Base-by-base conservation (phyloP, 2,329 filamentous ascomycete genomes). In the Stenocarpella maydis region DNA sequence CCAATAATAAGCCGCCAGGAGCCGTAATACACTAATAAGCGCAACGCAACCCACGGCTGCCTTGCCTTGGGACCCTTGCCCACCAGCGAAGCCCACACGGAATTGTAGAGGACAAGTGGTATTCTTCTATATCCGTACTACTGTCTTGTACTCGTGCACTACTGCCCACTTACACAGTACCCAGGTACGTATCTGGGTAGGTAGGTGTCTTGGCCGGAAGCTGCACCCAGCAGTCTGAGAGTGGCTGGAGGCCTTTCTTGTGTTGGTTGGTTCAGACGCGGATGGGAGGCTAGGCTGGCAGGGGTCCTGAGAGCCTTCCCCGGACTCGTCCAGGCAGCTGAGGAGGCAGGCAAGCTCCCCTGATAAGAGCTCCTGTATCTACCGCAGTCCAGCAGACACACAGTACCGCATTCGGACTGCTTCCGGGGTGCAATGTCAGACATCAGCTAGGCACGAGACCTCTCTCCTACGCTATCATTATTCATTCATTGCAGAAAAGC, bases 361-460 rank as follows among this genome's bases (percentile, higher is more conserved):
- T 21, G 58, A 63, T 63, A 63, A 63, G 58, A 63, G 58, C 58
- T 61, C 58, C 58, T 34, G 55, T n/a, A 31, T 31, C 31, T 4
- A 31, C 55, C 15, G 19, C n/a, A n/a, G 7, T 17, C 17, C 50
- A 10, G 5, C 45, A 14, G 45, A 8, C 31, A 31, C 31, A 31
- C 31, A 31, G n/a, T n/a, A n/a, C n/a, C n/a, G n/a, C n/a, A n/a
- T n/a, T n/a, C n/a, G n/a, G n/a, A n/a, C n/a, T n/a, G n/a, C n/a
- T n/a, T n/a, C n/a, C n/a, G 9, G 31, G 31, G 4, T 19, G 43
- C 34, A 19, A 47, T 34, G 41, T 50, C 52, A 67, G 65, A 67
- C 52, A 67, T 67, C 24, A 47, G 24, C n/a, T 41, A 24, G 65
- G 39, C 64, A 67, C 39, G 52, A 50, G 43, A 47, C 65, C 63